Conservation (phyloP, 176 grass and related monocot genomes). For the Aegilops speltoides region DNA sequence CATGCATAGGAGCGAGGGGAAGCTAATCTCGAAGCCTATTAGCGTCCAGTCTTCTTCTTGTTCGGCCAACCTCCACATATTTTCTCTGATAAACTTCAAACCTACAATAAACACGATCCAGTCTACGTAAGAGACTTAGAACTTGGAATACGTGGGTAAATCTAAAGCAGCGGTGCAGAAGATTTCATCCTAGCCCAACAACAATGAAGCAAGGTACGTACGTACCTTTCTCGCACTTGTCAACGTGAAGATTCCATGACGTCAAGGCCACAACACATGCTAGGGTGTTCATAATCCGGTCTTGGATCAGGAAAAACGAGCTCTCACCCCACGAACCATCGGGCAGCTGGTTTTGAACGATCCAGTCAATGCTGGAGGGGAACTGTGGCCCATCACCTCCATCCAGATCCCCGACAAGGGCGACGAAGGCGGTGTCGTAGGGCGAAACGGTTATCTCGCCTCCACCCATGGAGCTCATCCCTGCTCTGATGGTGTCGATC, state of each 20-base stretch:
- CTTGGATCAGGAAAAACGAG: conserved; percentile 31
- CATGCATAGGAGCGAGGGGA: not conserved
- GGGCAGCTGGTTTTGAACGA: conserved; percentile 45
- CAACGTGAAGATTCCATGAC: not conserved
- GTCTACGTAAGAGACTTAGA: no score
- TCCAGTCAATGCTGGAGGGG: conserved; percentile 55
- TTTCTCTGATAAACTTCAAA: not conserved
- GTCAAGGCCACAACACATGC: conserved; percentile 38
- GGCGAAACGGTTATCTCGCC: conserved; percentile 53
- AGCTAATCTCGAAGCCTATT: not conserved
- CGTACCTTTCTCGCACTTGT: not conserved
- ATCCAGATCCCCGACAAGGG: conserved; percentile 29
- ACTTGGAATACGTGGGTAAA: no score
- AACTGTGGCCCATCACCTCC: conserved; percentile 46
- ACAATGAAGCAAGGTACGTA: no score
- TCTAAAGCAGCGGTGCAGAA: no score
- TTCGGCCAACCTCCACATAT: not conserved
- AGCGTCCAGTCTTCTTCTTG: not conserved
- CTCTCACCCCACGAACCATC: conserved; percentile 66
- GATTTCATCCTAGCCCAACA: no score
- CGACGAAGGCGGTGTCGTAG: conserved; percentile 60
- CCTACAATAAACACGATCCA: not conserved
- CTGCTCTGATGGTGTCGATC: conserved; percentile 27
- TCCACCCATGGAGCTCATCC: conserved; percentile 21
- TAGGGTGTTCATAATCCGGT: conserved; percentile 64